phyloP scores from a whole-genome alignment of 2,329 filamentous ascomycete genomes.

The Dactylellina sp. region DNA sequence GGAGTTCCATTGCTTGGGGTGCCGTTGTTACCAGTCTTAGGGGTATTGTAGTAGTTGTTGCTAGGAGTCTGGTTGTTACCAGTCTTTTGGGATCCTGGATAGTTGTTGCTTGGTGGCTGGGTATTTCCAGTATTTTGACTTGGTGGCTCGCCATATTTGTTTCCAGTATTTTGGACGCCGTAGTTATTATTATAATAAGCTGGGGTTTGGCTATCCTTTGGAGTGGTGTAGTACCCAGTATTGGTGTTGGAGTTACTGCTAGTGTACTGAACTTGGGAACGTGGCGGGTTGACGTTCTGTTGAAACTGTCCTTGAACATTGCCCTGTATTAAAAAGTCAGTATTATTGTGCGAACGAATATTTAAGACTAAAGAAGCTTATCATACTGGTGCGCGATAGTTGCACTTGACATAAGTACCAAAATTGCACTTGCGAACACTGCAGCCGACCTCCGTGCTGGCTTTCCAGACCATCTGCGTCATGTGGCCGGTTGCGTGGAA shows the following conservation, averaged over 20 bases:
- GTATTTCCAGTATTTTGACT: background rate
- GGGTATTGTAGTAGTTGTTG: background rate
- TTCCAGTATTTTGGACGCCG: conserved; percentile 14
- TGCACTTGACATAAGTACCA: conserved; percentile 40
- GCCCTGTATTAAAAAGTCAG: conserved; percentile 11
- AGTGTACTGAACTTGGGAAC: background rate
- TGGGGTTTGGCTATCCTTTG: conserved; percentile 8
- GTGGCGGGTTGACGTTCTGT: conserved; percentile 11
- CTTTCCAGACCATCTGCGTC: conserved; percentile 48
- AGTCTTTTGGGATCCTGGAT: background rate
- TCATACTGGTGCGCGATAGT: conserved; percentile 36
- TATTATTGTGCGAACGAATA: background rate
- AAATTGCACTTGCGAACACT: conserved; percentile 21
- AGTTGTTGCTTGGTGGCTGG: background rate
- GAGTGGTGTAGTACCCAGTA: background rate
- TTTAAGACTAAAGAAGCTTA: background rate
- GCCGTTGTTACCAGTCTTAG: background rate
- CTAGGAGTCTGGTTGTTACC: background rate
- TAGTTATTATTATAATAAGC: too few species aligned
- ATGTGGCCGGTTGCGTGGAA: conserved; percentile 27
- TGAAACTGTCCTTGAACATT: conserved; percentile 27
- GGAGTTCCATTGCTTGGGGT: too few species aligned
- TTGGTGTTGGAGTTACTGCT: conserved; percentile 11
- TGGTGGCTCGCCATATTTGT: background rate
- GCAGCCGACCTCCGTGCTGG: conserved; percentile 36